These are phyloP conservation scores for Lepiota venenata DNA, from an alignment of 768 basidiomycete genomes.

Conservation along the genomic window DNA sequence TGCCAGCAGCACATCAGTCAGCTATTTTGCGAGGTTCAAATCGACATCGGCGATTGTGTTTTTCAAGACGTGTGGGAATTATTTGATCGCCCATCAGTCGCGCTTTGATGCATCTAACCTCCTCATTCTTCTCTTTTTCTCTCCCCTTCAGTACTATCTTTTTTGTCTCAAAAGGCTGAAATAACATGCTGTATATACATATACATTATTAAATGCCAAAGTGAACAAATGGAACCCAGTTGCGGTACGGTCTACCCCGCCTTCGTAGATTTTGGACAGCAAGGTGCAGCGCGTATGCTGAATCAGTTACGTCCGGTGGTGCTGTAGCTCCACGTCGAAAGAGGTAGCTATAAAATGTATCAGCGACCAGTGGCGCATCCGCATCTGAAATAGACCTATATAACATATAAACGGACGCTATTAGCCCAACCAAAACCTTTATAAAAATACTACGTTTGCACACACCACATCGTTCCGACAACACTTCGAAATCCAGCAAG, in stretches of 20 bases:
- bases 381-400: constrained; percentile 4
- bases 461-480: constrained; percentile 40
- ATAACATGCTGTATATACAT: too few relatives aligned
- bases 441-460: too few relatives aligned
- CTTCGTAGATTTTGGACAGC: constrained; percentile 1
- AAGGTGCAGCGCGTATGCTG: constrained; percentile 1
- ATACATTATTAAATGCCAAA: constrained; percentile 8
- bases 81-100: too few relatives aligned
- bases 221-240: constrained; percentile 8
- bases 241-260: not conserved
- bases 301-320: not conserved
- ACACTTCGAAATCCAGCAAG: constrained; percentile 27
- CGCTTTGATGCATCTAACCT: too few relatives aligned
- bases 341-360: constrained; percentile 6
- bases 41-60: too few relatives aligned
- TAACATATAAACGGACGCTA: not conserved
- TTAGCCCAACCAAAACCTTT: not conserved
- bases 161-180: too few relatives aligned
- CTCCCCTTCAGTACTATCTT: too few relatives aligned
- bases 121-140: too few relatives aligned
- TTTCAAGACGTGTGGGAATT: too few relatives aligned
- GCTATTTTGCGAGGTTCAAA: too few relatives aligned
- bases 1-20: too few relatives aligned
- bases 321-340: not conserved
- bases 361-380: constrained; percentile 8